These are phyloP conservation scores for Chaetomium tenue DNA, from an alignment of 495 filamentous ascomycete genomes.

Conservation along the genomic window DNA sequence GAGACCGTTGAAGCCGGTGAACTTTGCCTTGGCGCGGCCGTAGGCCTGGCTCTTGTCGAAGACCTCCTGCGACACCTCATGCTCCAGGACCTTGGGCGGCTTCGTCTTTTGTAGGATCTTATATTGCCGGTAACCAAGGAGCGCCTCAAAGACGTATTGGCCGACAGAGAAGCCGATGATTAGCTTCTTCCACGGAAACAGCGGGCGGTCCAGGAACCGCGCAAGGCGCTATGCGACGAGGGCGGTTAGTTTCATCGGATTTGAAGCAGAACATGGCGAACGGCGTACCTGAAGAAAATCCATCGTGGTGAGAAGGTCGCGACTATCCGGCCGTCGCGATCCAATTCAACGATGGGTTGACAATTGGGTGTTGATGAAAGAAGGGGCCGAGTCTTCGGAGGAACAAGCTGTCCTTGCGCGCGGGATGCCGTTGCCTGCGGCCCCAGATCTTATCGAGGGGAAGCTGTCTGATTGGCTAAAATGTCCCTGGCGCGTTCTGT, in stretches of 20 bases:
- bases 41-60: conserved; percentile 98
- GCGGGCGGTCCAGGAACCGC: conserved; percentile 79
- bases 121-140: conserved; percentile 84
- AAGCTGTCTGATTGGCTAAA: conserved; percentile 16
- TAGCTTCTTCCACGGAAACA: conserved; percentile 95
- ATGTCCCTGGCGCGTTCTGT: background rate
- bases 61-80: conserved; percentile 82
- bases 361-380: conserved; percentile 16
- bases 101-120: conserved; percentile 73
- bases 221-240: conserved; percentile 67
- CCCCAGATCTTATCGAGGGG: background rate
- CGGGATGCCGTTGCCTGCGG: conserved; percentile 9
- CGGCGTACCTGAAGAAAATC: conserved; percentile 53
- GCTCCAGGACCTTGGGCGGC: conserved; percentile 77
- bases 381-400: background rate
- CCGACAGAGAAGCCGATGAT: conserved; percentile 89
- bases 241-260: conserved; percentile 8
- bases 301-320: conserved; percentile 38
- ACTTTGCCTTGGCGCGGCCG: conserved; percentile 91
- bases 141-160: conserved; percentile 83
- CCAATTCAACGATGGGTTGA: conserved; percentile 16
- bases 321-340: conserved; percentile 25
- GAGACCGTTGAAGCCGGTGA: conserved; percentile 71
- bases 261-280: background rate
- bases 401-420: conserved; percentile 27